Evolutionary conservation across 1,284 basidiomycete genomes (phyloP).

Genomic region (Coniferiporia weirii): DNA sequence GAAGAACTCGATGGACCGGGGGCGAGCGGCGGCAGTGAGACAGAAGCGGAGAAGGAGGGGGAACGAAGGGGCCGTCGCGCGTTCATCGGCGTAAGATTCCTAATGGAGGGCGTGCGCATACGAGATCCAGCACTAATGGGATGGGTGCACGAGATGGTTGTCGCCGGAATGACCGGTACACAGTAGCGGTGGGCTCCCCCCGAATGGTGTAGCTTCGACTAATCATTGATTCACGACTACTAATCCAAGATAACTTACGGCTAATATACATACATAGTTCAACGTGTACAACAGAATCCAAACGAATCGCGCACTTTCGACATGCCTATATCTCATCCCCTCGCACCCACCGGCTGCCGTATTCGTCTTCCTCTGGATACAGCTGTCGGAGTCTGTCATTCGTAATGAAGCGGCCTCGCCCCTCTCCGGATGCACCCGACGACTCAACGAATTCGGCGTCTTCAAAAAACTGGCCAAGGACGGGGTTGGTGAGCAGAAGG

Average conservation of each 20-base stretch:
- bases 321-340: not conserved
- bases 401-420: constrained; percentile 18
- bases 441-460: constrained; percentile 23
- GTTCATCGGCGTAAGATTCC: constrained; percentile 53
- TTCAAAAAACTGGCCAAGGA: constrained; percentile 32
- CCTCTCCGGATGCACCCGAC: not conserved
- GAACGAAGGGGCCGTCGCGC: constrained; percentile 62
- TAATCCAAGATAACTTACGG: not conserved
- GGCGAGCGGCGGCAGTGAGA: constrained; percentile 23
- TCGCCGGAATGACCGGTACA: constrained; percentile 35
- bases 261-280: not conserved
- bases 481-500: constrained; percentile 22
- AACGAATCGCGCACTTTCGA: not conserved
- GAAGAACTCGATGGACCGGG: constrained; percentile 35
- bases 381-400: constrained; percentile 10
- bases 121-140: constrained; percentile 65
- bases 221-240: too few relatives aligned
- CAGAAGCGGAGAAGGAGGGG: constrained; percentile 54
- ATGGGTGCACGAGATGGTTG: constrained; percentile 77
- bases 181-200: not conserved
- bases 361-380: constrained; percentile 19
- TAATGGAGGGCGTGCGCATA: constrained; percentile 63
- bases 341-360: constrained; percentile 9
- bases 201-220: too few relatives aligned
- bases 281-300: not conserved